A percentile compares a stretch with the other conserved stretches of the same genome.
These are phyloP conservation scores for Exophiala aquamarina DNA, from an alignment of 2,329 filamentous ascomycete genomes.

Conservation along the genomic window DNA sequence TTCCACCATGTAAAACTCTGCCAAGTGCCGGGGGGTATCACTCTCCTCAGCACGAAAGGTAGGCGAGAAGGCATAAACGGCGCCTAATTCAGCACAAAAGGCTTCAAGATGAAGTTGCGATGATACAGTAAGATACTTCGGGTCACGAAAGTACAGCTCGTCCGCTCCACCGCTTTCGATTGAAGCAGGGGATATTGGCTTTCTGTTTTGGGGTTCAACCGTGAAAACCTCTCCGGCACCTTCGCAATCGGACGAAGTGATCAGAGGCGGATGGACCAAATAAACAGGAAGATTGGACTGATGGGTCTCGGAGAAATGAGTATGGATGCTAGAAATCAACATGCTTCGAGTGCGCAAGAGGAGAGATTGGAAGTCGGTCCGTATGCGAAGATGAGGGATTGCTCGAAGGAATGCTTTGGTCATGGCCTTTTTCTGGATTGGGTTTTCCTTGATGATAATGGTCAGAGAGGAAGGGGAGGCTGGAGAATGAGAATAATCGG, in stretches of 20 bases:
- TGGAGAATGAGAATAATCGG: background rate
- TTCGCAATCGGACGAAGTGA: constrained; percentile 96
- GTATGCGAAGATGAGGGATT: constrained; percentile 80
- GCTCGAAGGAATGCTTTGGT: constrained; percentile 84
- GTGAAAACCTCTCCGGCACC: constrained; percentile 93
- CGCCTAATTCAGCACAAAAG: constrained; percentile 80
- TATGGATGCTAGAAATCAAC: constrained; percentile 68
- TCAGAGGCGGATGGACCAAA: constrained; percentile 85
- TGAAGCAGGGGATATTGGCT: constrained; percentile 11
- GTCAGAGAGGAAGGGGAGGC: constrained; percentile 1
- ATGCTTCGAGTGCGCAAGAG: constrained; percentile 82
- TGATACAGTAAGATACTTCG: constrained; percentile 96
- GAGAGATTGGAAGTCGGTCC: constrained; percentile 76
- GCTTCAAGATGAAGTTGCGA: constrained; percentile 93
- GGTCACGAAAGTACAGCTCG: constrained; percentile 71
- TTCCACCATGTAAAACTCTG: constrained; percentile 99
- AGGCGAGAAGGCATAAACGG: constrained; percentile 91
- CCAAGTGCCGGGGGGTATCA: constrained; percentile 89
- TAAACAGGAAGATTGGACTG: constrained; percentile 64
- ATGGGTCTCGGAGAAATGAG: constrained; percentile 63
- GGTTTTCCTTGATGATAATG: constrained; percentile 65
- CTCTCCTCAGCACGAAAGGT: constrained; percentile 92
- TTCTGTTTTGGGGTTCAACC: constrained; percentile 48
- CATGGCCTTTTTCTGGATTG: constrained; percentile 95
- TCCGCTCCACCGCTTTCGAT: constrained; percentile 31